These are phyloP conservation scores for Fusarium haematococcum DNA, from an alignment of 2,329 filamentous ascomycete species.

Conservation along the genomic window DNA sequence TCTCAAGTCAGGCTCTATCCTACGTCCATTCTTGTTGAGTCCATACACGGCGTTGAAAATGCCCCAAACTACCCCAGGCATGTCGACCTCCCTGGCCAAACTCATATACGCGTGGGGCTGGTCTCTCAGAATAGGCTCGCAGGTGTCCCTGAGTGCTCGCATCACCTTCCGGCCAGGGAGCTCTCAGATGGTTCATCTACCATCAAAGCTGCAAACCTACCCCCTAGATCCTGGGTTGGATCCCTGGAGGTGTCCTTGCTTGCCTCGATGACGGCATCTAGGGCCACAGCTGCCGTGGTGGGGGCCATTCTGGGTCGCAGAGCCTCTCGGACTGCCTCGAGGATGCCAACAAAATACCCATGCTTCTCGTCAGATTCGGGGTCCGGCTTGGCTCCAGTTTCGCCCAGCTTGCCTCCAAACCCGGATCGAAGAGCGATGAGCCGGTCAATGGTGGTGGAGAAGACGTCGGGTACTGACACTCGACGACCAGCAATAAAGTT, in stretches of 20 bases:
- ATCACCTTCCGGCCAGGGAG: neutral
- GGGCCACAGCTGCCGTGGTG: neutral
- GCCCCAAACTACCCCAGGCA: neutral
- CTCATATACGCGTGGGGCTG: neutral
- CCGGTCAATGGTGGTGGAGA: constrained; percentile 49
- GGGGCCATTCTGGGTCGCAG: constrained; percentile 40
- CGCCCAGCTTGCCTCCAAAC: constrained; percentile 40
- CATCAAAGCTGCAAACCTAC: too few species aligned
- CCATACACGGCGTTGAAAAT: neutral
- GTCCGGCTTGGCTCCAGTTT: constrained; percentile 25
- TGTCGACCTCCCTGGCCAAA: neutral
- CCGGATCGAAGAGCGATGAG: constrained; percentile 51
- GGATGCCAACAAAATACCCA: constrained; percentile 49
- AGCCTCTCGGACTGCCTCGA: constrained; percentile 50
- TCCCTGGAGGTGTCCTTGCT: too few species aligned
- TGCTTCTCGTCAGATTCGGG: constrained; percentile 45
- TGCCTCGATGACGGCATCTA: too few species aligned
- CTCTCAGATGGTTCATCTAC: too few species aligned
- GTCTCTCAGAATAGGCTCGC: neutral
- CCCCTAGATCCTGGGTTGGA: too few species aligned
- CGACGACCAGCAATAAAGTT: constrained; percentile 47
- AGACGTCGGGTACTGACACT: constrained; percentile 37
- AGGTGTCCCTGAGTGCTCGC: neutral
- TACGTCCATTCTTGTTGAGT: neutral
- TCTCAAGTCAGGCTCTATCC: neutral